Percentiles rank a stretch among this genome's conserved stretches.
Conservation (phyloP, 148 eudicot species). For the Rhododendron kiyosumense region DNA sequence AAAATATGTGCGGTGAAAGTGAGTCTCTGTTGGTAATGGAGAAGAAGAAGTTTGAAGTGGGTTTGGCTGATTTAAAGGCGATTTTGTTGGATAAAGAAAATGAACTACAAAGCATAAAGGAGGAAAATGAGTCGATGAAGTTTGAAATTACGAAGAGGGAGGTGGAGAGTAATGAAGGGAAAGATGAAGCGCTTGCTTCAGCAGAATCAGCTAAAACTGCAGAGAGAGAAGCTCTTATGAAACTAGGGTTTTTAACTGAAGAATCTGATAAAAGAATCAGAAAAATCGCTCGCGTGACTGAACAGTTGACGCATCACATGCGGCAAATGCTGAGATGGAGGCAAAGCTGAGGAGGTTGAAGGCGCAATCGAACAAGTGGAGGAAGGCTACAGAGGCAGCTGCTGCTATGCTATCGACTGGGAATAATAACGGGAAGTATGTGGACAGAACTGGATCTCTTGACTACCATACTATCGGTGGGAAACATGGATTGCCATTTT, state of each 20-base stretch:
- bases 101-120: conserved; percentile 29
- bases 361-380: conserved; percentile 86
- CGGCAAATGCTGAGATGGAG: conserved; percentile 56
- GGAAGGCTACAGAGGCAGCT: conserved; percentile 95
- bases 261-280: conserved; percentile 58
- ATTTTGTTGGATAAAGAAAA: conserved; percentile 49
- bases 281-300: conserved; percentile 43
- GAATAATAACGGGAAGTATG: conserved; percentile 47
- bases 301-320: conserved; percentile 72
- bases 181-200: conserved; percentile 33
- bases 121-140: conserved; percentile 61
- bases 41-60: conserved; percentile 38
- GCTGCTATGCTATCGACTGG: conserved; percentile 70
- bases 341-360: conserved; percentile 70
- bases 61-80: conserved; percentile 32
- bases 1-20: conserved; percentile 16
- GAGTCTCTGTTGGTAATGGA: conserved; percentile 34
- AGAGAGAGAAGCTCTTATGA: conserved; percentile 63
- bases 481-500: conserved; percentile 57
- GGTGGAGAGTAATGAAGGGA: conserved; percentile 28
- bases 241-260: conserved; percentile 51
- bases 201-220: conserved; percentile 59
- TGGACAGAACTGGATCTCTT: conserved; percentile 56
- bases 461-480: conserved; percentile 61
- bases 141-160: conserved; percentile 42